Evolutionary conservation across 2,329 filamentous ascomycete genomes (phyloP).

Genomic region (Ascochyta rabiei): DNA sequence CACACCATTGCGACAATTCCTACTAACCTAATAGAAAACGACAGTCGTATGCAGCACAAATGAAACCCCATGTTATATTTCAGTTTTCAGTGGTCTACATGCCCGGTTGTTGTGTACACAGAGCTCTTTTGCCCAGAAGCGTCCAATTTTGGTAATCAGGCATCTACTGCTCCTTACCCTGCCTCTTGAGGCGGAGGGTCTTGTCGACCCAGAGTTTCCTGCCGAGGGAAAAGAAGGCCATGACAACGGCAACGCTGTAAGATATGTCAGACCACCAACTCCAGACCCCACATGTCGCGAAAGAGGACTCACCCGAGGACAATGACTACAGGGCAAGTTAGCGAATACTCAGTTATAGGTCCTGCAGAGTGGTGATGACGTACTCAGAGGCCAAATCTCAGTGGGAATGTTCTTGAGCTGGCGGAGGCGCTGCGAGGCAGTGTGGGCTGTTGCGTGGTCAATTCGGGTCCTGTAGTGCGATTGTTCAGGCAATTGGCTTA

Average conservation of each 20-base stretch:
- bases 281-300: slow-evolving; percentile 17
- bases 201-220: slow-evolving; percentile 89
- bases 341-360: slow-evolving; percentile 8
- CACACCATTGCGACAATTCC: background rate
- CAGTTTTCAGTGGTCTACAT: slow-evolving; percentile 21
- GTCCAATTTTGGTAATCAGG: slow-evolving; percentile 7
- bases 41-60: slow-evolving; percentile 22
- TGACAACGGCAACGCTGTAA: slow-evolving; percentile 68
- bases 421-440: slow-evolving; percentile 92
- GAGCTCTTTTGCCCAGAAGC: slow-evolving; percentile 20
- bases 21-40: background rate
- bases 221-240: slow-evolving; percentile 79
- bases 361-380: slow-evolving; percentile 42
- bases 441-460: slow-evolving; percentile 72
- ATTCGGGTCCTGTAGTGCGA: slow-evolving; percentile 16
- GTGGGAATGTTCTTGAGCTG: slow-evolving; percentile 87
- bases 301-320: slow-evolving; percentile 75
- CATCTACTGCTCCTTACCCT: slow-evolving; percentile 52
- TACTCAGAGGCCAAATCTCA: slow-evolving; percentile 94
- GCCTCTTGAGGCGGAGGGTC: slow-evolving; percentile 84
- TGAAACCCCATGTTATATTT: slow-evolving; percentile 35
- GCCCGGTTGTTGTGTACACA: slow-evolving; percentile 32
- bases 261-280: slow-evolving; percentile 32
- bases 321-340: slow-evolving; percentile 63
- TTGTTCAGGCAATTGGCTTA: slow-evolving; percentile 49